Evolutionary conservation across 441 rosid species (phyloP).

Genomic region (Euphorbia schlechtendalii): DNA sequence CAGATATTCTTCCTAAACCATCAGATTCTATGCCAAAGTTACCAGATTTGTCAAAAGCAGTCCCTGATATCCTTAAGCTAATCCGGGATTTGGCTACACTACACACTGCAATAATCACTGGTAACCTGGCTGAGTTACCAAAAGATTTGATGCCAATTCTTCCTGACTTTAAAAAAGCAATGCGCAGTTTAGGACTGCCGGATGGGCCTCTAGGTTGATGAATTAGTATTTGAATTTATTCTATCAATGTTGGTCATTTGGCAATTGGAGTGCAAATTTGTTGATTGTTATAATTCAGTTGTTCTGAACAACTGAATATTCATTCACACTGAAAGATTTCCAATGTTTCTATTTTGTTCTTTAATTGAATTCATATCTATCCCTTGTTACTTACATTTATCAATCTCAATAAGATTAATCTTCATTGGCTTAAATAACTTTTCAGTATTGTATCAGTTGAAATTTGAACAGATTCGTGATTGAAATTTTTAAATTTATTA

Average conservation of each 20-base stretch:
- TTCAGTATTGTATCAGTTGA: too few relatives aligned
- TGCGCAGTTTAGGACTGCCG: neutral
- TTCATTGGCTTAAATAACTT: too few relatives aligned
- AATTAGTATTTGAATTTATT: too few relatives aligned
- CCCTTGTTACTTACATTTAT: too few relatives aligned
- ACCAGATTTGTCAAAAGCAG: neutral
- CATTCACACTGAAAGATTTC: too few relatives aligned
- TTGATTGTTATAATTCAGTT: neutral
- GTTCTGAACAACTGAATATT: neutral
- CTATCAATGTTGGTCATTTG: neutral
- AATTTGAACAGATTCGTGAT: too few relatives aligned
- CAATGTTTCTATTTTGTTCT: too few relatives aligned
- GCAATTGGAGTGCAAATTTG: neutral
- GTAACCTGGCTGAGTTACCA: neutral
- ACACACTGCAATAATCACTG: neutral
- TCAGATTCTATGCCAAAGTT: neutral
- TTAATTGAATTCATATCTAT: too few relatives aligned
- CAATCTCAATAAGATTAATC: too few relatives aligned
- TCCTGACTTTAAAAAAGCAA: neutral
- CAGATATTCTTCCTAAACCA: neutral
- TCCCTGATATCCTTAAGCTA: neutral
- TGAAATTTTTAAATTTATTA: too few relatives aligned
- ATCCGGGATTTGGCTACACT: neutral
- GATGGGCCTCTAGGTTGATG: neutral
- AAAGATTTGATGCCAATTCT: neutral